A percentile compares a stretch with the other conserved stretches of the same genome.
phyloP scores from a whole-genome alignment of 2,329 filamentous ascomycete genomes.

The Exophiala sideris region DNA sequence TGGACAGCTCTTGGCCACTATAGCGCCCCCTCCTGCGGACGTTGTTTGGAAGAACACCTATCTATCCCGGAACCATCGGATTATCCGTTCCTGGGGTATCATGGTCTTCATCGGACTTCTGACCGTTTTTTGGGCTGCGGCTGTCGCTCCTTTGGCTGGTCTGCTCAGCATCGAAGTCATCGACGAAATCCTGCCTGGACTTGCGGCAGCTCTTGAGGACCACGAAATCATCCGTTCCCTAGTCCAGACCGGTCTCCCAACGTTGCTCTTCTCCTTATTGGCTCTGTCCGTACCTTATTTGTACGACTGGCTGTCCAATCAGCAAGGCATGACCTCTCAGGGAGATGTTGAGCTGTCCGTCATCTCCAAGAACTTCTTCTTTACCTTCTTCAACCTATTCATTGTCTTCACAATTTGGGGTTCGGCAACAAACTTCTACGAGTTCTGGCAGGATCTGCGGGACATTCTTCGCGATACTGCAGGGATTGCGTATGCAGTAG shows the following conservation, averaged over 20 bases:
- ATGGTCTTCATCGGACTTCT: constrained; percentile 79
- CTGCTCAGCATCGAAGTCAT: constrained; percentile 80
- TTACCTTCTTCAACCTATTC: constrained; percentile 99
- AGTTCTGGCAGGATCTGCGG: constrained; percentile 61
- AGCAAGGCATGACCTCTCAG: constrained; percentile 91
- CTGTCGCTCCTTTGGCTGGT: constrained; percentile 74
- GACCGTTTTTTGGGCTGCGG: constrained; percentile 82
- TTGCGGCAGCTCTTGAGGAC: constrained; percentile 64
- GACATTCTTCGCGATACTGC: constrained; percentile 76
- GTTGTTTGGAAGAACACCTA: constrained; percentile 97
- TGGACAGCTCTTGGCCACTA: constrained; percentile 76
- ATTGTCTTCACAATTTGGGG: constrained; percentile 87
- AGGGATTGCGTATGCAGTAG: constrained; percentile 71
- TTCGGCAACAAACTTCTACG: constrained; percentile 71
- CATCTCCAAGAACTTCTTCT: constrained; percentile 99
- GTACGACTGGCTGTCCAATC: constrained; percentile 87
- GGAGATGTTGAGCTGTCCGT: constrained; percentile 91
- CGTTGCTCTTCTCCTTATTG: constrained; percentile 77
- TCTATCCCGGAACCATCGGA: constrained; percentile 67
- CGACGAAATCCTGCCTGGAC: constrained; percentile 63
- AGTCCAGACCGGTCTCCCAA: constrained; percentile 83
- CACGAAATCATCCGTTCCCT: constrained; percentile 71
- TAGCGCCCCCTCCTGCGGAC: constrained; percentile 83
- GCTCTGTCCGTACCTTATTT: constrained; percentile 89
- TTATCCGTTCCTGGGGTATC: constrained; percentile 76